Evolutionary conservation across 768 basidiomycete species (phyloP).

Genomic region (Daedalea quercina): DNA sequence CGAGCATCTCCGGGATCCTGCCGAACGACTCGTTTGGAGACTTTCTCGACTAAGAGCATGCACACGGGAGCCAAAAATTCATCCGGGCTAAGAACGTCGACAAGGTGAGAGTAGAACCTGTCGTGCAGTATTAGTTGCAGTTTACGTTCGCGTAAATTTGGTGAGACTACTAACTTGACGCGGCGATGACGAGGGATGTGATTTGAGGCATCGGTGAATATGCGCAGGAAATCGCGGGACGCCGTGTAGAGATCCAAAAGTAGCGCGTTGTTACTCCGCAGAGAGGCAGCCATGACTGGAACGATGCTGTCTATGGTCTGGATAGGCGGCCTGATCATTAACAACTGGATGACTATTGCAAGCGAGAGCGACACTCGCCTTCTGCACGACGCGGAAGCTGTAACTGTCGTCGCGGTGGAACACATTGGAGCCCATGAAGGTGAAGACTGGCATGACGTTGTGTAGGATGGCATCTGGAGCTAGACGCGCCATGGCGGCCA

Average conservation of each 20-base stretch:
- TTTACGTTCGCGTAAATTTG: not conserved
- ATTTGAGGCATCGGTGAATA: constrained; percentile 90
- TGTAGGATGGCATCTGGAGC: constrained; percentile 88
- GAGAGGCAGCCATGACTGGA: constrained; percentile 82
- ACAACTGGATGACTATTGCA: not conserved
- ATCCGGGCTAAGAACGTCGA: constrained; percentile 70
- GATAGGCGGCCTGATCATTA: not conserved
- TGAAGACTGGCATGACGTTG: constrained; percentile 97
- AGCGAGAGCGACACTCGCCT: constrained; percentile 38
- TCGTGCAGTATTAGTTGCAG: not conserved
- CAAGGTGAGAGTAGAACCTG: constrained; percentile 87
- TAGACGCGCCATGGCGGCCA: constrained; percentile 76
- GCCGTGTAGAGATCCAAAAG: constrained; percentile 59
- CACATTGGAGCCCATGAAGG: constrained; percentile 98
- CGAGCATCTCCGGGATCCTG: constrained; percentile 55
- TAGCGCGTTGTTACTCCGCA: constrained; percentile 49
- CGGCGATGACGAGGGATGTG: constrained; percentile 93
- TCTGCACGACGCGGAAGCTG: constrained; percentile 92
- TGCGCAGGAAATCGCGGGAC: constrained; percentile 75
- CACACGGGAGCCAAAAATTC: constrained; percentile 79
- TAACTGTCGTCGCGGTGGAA: constrained; percentile 96
- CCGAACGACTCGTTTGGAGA: constrained; percentile 59
- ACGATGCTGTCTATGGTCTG: constrained; percentile 93
- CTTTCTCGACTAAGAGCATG: constrained; percentile 81
- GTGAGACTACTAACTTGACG: constrained; percentile 54